phyloP scores from a whole-genome alignment of 1,284 basidiomycete species.

The Amylostereum chailletii region DNA sequence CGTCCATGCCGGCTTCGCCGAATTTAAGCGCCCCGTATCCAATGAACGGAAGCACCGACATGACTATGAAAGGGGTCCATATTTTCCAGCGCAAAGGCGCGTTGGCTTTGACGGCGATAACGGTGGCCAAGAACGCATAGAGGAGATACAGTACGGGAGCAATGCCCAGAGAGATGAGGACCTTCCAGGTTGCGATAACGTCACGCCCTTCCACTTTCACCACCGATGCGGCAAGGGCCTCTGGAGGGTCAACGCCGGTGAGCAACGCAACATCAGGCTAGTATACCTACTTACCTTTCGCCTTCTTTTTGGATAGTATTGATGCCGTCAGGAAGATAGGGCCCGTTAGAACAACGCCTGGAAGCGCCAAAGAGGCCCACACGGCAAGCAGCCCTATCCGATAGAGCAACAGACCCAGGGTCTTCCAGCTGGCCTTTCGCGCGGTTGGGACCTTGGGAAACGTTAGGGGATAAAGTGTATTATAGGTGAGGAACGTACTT shows the following conservation, averaged over 20 bases:
- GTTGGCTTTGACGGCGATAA: conserved; percentile 66
- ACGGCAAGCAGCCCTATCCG: conserved; percentile 73
- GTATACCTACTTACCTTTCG: conserved; percentile 56
- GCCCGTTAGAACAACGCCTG: conserved; percentile 90
- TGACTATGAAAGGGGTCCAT: conserved; percentile 76
- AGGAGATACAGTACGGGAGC: conserved; percentile 83
- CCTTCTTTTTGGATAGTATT: conserved; percentile 82
- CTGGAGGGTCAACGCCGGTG: conserved; percentile 30
- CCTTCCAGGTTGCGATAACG: conserved; percentile 97
- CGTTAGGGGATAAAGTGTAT: conserved; percentile 1
- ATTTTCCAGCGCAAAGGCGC: conserved; percentile 59
- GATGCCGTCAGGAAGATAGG: conserved; percentile 95
- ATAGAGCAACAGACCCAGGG: conserved; percentile 79
- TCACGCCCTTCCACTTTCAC: conserved; percentile 96
- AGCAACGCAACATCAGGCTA: background rate
- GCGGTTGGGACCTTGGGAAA: conserved; percentile 63
- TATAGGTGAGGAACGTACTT: conserved; percentile 43
- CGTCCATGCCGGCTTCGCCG: conserved; percentile 97
- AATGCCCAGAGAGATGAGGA: conserved; percentile 88
- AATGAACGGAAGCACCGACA: conserved; percentile 78
- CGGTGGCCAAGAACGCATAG: conserved; percentile 78
- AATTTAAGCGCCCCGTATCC: conserved; percentile 96
- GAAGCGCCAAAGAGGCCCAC: conserved; percentile 86
- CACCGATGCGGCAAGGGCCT: conserved; percentile 92
- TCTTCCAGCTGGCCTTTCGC: conserved; percentile 83